Percentiles rank a stretch among this genome's conserved stretches.
Evolutionary conservation across 2,329 filamentous ascomycete genomes (phyloP).

Genomic region (Aspergillus sp.): DNA sequence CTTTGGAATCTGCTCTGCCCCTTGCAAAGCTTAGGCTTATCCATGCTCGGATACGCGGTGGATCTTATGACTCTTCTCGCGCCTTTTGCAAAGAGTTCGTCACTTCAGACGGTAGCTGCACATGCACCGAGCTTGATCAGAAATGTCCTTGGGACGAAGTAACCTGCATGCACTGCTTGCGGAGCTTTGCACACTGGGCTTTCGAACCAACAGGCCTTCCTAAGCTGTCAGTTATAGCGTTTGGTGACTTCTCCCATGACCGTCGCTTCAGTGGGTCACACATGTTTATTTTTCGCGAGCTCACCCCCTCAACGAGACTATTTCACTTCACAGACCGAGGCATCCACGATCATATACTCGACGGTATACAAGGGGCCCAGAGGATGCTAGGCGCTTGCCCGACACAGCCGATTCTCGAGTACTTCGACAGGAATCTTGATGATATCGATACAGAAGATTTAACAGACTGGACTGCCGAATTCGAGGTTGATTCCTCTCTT

Average conservation of each 20-base stretch:
- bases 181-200: background rate
- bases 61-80: background rate
- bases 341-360: background rate
- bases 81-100: background rate
- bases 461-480: background rate
- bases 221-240: background rate
- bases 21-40: background rate
- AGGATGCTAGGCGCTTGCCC: background rate
- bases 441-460: background rate
- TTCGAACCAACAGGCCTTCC: background rate
- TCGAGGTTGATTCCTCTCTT: background rate
- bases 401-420: background rate
- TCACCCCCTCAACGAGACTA: background rate
- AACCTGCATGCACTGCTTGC: background rate
- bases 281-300: background rate
- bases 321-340: background rate
- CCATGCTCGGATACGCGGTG: background rate
- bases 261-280: background rate
- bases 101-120: background rate
- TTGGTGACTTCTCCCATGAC: background rate
- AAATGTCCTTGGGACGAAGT: background rate
- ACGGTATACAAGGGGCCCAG: background rate
- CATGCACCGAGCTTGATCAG: background rate
- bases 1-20: background rate
- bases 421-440: background rate